Evolutionary conservation across 495 filamentous ascomycete genomes (phyloP), one percentile per base, ranked within the genome.

Genomic region (Penicillium nucicola): DNA sequence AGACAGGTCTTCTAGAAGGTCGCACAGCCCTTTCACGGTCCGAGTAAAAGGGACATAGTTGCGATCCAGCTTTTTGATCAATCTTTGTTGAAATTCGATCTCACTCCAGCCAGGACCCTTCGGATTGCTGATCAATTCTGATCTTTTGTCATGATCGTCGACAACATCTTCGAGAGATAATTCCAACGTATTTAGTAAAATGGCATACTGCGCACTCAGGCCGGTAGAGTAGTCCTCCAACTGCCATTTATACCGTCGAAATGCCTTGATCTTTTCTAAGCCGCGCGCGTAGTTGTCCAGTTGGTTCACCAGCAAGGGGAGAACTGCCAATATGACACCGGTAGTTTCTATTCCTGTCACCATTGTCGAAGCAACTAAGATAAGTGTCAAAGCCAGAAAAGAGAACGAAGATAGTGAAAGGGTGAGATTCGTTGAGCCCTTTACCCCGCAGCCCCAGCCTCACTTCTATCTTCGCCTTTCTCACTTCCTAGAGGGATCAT

Each of bases 251-350:
- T 61, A 67, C 7, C 50, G 45, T 32, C 42, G 41, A 8, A 61
- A 56, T 10, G 17, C 19, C 14, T 56, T 56, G 11, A 64, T 15
- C 1, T 50, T 62, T 18, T 59, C 52, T 1, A 65, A 32, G 7
- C 64, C 61, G 13, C 53, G 51, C 0, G 50, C 56, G 35, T 62
- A 69, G 31, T 52, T 48, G 41, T 62, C 61, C 1, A 69, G 15
- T 6, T 63, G 61, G 35, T 49, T 50, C 36, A 69, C 14, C 6
- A 66, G 14, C 12, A 65, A 42, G 1, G 66, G 64, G 12, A 66
- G 45, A 6, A 62, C 19, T 10, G 53, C 61, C 2, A 65, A 48
- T 1, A 54, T 50, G 20, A 69, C 14, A n/a, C 64, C 63, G 1
- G 53, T 61, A 11, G 52, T 33, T 34, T 65, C 65, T 23, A 23